Evolutionary conservation across 164 flowering plant species (phyloP), one percentile per base, ranked within the genome.

Genomic region (Buxus sempervirens): DNA sequence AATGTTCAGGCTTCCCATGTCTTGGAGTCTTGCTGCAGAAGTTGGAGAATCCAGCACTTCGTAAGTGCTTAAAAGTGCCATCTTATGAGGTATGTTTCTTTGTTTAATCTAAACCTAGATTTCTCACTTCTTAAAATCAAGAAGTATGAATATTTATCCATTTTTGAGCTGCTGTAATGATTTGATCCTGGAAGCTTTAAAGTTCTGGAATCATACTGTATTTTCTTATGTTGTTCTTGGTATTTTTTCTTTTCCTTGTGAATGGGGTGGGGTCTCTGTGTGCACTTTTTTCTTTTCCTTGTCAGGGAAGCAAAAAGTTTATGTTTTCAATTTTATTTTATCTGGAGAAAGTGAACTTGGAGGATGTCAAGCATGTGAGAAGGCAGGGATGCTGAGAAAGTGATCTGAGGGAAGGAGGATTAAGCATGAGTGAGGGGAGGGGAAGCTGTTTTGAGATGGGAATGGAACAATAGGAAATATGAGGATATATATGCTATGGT

Each of bases 1-100:
- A 22, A 65, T 63, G 69, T 73, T 70, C 80, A 95, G 99, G 99
- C 67, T 95, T 92, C 67, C 98, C 99, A 66, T 87, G 83, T 76
- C 96, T 95, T 76, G 99, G 99, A 28, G 93, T 95, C 23, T 70
- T 95, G 82, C 77, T 95, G 78, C 99, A 95, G 67, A 92, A 92
- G 80, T 76, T 95, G 82, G 99, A 92, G 86, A 95, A 95, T 87
- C 99, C 99, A 68, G 99, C 94, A 51, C 70, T 95, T 54, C 96
- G 99, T 76, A 80, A 82, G 60, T 92, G 91, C 82, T 78, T 95
- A 68, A 89, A 89, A 80, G 98, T 92, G 49, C 81, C 79, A 55
- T 82, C 95, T 49, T 88, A 85, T 75, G 98, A 95, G 99, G 97
- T 94, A 68, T 74, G 28, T 32, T 54, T 64, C 41, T 66, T 70